Conservation (phyloP, 2,329 filamentous ascomycete species). For the Claviceps monticola region DNA sequence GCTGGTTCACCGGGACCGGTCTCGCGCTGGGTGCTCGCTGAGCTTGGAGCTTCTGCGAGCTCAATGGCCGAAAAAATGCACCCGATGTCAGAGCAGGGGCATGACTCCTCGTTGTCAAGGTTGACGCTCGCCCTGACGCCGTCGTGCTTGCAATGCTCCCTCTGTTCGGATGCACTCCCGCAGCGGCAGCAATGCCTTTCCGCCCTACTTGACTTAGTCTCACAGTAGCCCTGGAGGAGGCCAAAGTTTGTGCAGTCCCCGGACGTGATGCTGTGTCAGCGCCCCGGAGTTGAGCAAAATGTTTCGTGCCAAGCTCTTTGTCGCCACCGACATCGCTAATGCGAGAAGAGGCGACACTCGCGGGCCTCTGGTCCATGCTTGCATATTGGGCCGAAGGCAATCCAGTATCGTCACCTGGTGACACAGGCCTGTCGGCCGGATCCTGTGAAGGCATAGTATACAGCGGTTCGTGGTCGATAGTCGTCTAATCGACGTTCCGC, state of each 20-base stretch:
- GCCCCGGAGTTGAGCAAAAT: slow-evolving; percentile 19
- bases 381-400: slow-evolving; percentile 19
- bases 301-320: slow-evolving; percentile 32
- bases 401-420: slow-evolving; percentile 24
- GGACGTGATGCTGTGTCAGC: slow-evolving; percentile 36
- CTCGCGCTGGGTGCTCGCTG: slow-evolving; percentile 53
- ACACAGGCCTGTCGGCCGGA: slow-evolving; percentile 19
- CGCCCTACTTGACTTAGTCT: slow-evolving; percentile 44
- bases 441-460: slow-evolving; percentile 25
- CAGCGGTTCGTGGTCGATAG: neutral
- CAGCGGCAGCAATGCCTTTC: slow-evolving; percentile 26
- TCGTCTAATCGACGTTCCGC: slow-evolving; percentile 7
- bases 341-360: slow-evolving; percentile 57
- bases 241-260: slow-evolving; percentile 37
- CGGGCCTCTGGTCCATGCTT: slow-evolving; percentile 32
- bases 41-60: slow-evolving; percentile 83
- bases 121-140: slow-evolving; percentile 37
- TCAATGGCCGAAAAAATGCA: slow-evolving; percentile 94
- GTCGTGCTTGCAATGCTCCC: slow-evolving; percentile 28
- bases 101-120: slow-evolving; percentile 67
- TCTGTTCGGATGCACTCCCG: slow-evolving; percentile 30
- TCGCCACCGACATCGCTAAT: slow-evolving; percentile 53
- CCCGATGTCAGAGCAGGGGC: slow-evolving; percentile 79
- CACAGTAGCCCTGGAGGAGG: slow-evolving; percentile 26
- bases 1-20: slow-evolving; percentile 27